These are phyloP conservation scores for Penicillium chermesinum DNA, from an alignment of 495 filamentous ascomycete genomes.

Conservation along the genomic window DNA sequence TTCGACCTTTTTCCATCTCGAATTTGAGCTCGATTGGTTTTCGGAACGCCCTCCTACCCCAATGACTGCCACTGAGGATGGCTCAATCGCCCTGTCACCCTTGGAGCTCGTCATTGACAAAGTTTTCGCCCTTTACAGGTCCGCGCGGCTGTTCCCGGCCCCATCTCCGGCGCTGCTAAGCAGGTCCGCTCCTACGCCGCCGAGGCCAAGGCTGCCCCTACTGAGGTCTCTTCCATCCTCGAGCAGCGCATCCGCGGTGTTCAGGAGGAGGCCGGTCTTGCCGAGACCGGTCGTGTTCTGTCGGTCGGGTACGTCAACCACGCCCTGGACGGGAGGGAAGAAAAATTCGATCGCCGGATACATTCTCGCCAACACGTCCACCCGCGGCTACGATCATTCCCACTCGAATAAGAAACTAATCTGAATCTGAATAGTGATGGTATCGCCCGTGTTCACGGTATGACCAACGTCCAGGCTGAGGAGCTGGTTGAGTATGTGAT, in stretches of 20 bases:
- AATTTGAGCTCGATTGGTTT: slow-evolving; percentile 37
- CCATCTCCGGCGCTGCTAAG: slow-evolving; percentile 64
- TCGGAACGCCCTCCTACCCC: slow-evolving; percentile 25
- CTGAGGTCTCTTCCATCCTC: slow-evolving; percentile 97
- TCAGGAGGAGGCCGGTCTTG: slow-evolving; percentile 90
- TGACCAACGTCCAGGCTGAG: slow-evolving; percentile 99
- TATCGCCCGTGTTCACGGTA: slow-evolving; percentile 99
- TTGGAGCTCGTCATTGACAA: slow-evolving; percentile 34
- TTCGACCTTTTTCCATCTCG: slow-evolving; percentile 33
- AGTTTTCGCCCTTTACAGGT: slow-evolving; percentile 54
- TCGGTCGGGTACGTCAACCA: slow-evolving; percentile 86
- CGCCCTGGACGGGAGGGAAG: slow-evolving; percentile 12
- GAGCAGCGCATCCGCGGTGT: slow-evolving; percentile 98
- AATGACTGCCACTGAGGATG: slow-evolving; percentile 21
- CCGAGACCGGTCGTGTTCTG: slow-evolving; percentile 97
- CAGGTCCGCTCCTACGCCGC: slow-evolving; percentile 85
- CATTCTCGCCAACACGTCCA: slow-evolving; percentile 20
- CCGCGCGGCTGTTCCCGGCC: slow-evolving; percentile 78
- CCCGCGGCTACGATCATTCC: slow-evolving; percentile 10
- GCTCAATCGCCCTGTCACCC: slow-evolving; percentile 28
- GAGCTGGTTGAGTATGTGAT: slow-evolving; percentile 96
- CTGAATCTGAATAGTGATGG: slow-evolving; percentile 69
- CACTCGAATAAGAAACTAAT: slow-evolving; percentile 17
- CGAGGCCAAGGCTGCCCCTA: slow-evolving; percentile 91
- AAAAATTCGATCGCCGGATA: slow-evolving; percentile 35